Percentiles rank a stretch among this genome's conserved stretches.
phyloP scores from a whole-genome alignment of 495 filamentous ascomycete species.

The Glarea lozoyensis region DNA sequence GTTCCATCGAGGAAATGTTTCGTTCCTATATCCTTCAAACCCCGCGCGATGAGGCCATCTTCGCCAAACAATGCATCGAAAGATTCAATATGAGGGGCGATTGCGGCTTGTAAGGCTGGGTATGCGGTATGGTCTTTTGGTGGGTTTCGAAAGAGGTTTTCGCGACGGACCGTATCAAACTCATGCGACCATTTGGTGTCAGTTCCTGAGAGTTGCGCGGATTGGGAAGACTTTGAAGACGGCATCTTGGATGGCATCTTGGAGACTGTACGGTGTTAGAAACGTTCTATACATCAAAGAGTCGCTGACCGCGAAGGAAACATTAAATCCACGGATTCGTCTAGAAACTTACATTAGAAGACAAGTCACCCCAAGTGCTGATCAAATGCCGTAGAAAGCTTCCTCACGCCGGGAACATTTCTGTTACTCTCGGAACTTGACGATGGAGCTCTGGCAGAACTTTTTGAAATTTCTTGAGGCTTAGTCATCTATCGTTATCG shows the following conservation, averaged over 20 bases:
- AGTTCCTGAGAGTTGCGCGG: too few species aligned
- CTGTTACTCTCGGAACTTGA: too few species aligned
- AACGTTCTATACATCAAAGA: too few species aligned
- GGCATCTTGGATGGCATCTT: conserved; percentile 38
- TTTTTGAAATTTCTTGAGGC: too few species aligned
- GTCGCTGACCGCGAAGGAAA: too few species aligned
- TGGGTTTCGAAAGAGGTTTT: conserved; percentile 80
- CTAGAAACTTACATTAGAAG: too few species aligned
- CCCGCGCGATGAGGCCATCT: conserved; percentile 62
- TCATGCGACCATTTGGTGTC: conserved; percentile 67
- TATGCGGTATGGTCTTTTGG: conserved; percentile 83
- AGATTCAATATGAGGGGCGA: conserved; percentile 84
- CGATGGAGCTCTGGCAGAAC: too few species aligned
- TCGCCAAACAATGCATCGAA: conserved; percentile 89
- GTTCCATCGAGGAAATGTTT: conserved; percentile 81
- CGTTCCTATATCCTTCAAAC: conserved; percentile 78
- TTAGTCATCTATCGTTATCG: too few species aligned
- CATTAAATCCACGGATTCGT: too few species aligned
- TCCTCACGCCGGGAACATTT: too few species aligned
- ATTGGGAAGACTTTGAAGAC: conserved; percentile 22
- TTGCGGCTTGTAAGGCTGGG: conserved; percentile 71
- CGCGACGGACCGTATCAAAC: conserved; percentile 72
- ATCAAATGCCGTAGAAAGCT: too few species aligned
- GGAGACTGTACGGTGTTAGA: background rate
- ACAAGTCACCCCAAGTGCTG: too few species aligned